Evolutionary conservation across 2,329 filamentous ascomycete species (phyloP).

Genomic region (Thelonectria discophora): DNA sequence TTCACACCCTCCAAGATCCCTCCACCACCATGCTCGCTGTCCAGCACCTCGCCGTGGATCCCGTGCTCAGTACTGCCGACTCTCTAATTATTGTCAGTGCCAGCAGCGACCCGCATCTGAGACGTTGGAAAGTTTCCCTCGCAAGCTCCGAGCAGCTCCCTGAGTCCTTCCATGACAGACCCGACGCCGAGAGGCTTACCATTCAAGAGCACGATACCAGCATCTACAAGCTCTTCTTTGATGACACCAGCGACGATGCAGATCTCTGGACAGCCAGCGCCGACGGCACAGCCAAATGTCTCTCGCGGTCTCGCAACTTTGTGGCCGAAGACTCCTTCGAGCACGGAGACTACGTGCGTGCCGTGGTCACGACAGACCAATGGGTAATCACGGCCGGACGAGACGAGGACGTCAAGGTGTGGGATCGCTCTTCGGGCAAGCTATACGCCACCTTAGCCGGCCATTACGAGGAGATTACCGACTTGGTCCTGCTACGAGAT

Average conservation of each 20-base stretch:
- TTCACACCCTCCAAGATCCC: constrained; percentile 83
- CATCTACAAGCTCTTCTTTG: constrained; percentile 83
- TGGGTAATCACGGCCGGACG: constrained; percentile 89
- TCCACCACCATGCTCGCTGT: constrained; percentile 77
- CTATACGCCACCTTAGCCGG: constrained; percentile 79
- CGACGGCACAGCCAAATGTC: constrained; percentile 86
- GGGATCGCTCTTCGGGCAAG: constrained; percentile 79
- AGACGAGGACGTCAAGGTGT: constrained; percentile 91
- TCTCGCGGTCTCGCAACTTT: constrained; percentile 75
- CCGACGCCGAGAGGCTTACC: constrained; percentile 55
- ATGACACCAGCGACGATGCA: constrained; percentile 65
- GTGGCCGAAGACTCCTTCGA: constrained; percentile 74
- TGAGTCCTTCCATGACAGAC: constrained; percentile 54
- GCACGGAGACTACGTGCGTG: constrained; percentile 91
- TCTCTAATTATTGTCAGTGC: constrained; percentile 76
- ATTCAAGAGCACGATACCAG: constrained; percentile 90
- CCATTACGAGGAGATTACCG: constrained; percentile 94
- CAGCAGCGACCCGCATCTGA: constrained; percentile 81
- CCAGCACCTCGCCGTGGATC: constrained; percentile 81
- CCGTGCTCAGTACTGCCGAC: constrained; percentile 60
- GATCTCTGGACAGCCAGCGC: constrained; percentile 94
- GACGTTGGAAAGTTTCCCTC: constrained; percentile 74
- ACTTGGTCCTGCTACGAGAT: constrained; percentile 69
- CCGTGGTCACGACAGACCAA: constrained; percentile 76
- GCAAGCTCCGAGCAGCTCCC: constrained; percentile 63